Percentiles rank a stretch among this genome's conserved stretches.
phyloP scores from a whole-genome alignment of 2,329 filamentous ascomycete genomes.

The Aureobasidium pullulans region DNA sequence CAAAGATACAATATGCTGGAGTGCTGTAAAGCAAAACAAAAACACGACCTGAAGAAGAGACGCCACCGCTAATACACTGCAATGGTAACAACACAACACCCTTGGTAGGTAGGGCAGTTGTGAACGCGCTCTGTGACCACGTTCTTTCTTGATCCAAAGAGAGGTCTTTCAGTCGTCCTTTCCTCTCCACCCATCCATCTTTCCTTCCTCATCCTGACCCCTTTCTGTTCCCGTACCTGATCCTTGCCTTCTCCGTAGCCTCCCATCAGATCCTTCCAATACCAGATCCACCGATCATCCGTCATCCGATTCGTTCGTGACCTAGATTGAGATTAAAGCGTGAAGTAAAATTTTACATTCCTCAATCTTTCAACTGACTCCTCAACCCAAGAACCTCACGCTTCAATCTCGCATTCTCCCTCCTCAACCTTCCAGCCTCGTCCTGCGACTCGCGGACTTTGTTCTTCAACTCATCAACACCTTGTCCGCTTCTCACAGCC shows the following conservation, averaged over 20 bases:
- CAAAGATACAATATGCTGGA: not conserved
- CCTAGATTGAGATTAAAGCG: not conserved
- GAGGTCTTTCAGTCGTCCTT: not conserved
- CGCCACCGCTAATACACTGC: constrained; percentile 10
- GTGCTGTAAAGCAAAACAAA: not conserved
- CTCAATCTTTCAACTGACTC: constrained; percentile 39
- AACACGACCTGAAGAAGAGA: not conserved
- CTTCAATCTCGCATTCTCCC: constrained; percentile 77
- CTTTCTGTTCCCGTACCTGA: not conserved
- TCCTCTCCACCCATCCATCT: not conserved
- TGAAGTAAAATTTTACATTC: not conserved
- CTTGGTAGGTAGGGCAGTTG: not conserved
- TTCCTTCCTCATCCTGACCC: not conserved
- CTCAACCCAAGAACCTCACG: constrained; percentile 67
- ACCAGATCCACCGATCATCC: not conserved
- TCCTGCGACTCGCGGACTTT: constrained; percentile 68
- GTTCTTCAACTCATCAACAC: constrained; percentile 67
- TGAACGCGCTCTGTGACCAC: not conserved
- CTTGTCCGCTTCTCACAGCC: constrained; percentile 66
- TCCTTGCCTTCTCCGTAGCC: not conserved
- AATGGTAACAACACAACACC: not conserved
- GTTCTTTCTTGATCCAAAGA: not conserved
- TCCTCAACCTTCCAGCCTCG: constrained; percentile 68
- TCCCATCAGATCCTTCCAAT: not conserved
- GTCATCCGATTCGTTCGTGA: not conserved